Evolutionary conservation across 2,329 filamentous ascomycete genomes (phyloP).

Genomic region (Cordyceps sp.): DNA sequence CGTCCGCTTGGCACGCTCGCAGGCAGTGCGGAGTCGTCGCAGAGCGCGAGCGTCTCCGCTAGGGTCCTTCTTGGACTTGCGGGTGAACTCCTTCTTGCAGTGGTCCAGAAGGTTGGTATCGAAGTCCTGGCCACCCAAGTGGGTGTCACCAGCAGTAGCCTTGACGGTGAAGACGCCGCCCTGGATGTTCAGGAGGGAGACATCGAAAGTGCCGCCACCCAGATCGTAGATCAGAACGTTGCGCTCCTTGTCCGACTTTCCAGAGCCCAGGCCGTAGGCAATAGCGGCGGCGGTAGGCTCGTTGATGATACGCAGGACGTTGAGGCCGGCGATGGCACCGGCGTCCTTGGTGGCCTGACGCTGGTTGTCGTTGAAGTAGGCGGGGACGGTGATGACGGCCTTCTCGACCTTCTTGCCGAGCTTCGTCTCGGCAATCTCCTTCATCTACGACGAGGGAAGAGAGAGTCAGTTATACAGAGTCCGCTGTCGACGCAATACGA

Average conservation of each 20-base stretch:
- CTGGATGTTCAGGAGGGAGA: constrained; percentile 96
- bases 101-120: constrained; percentile 90
- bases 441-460: too few relatives aligned
- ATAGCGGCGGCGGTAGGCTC: constrained; percentile 97
- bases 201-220: constrained; percentile 99
- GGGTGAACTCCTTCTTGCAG: constrained; percentile 88
- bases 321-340: constrained; percentile 90
- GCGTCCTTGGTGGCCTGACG: constrained; percentile 99
- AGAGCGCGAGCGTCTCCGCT: constrained; percentile 78
- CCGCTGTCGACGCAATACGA: too few relatives aligned
- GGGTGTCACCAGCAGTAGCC: constrained; percentile 94
- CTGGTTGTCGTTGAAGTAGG: constrained; percentile 99
- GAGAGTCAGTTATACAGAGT: too few relatives aligned
- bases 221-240: constrained; percentile 99
- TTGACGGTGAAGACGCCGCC: constrained; percentile 99
- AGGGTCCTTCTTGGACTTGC: constrained; percentile 62
- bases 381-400: constrained; percentile 95
- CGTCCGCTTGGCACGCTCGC: constrained; percentile 98
- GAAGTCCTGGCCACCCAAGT: constrained; percentile 91
- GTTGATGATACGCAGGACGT: constrained; percentile 99
- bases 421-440: constrained; percentile 97
- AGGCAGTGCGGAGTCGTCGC: constrained; percentile 89
- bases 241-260: constrained; percentile 94
- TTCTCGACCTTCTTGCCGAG: constrained; percentile 98
- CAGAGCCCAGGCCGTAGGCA: constrained; percentile 89